These are phyloP conservation scores for Mycosarcoma maydis DNA, from an alignment of 1,284 basidiomycete species.

Conservation along the genomic window DNA sequence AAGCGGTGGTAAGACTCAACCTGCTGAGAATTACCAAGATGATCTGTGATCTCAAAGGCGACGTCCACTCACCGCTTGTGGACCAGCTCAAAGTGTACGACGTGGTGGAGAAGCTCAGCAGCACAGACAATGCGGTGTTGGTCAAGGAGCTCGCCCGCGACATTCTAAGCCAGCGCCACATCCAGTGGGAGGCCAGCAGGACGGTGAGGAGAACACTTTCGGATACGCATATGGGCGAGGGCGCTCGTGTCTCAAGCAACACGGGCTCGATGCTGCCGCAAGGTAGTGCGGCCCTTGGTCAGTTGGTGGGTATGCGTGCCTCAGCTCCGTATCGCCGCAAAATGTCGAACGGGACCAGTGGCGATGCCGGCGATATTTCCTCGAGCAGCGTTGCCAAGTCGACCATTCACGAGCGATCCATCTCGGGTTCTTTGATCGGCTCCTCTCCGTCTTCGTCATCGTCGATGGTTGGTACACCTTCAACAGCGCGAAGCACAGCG, in stretches of 20 bases:
- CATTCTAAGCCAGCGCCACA: conserved; percentile 41
- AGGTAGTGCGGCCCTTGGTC: conserved; percentile 13
- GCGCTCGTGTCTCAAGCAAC: conserved; percentile 15
- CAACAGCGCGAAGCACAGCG: conserved; percentile 24
- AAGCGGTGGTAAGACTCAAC: conserved; percentile 88
- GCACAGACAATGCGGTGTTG: conserved; percentile 68
- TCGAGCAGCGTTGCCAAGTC: conserved; percentile 26
- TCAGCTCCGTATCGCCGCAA: conserved; percentile 43
- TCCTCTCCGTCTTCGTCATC: conserved; percentile 21
- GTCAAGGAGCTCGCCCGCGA: conserved; percentile 71
- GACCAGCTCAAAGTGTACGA: conserved; percentile 53
- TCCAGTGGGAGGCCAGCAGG: conserved; percentile 16
- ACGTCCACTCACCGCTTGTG: conserved; percentile 64
- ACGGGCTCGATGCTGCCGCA: conserved; percentile 18
- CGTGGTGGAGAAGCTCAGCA: conserved; percentile 51
- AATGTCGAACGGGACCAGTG: conserved; percentile 32
- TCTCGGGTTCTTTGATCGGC: conserved; percentile 13
- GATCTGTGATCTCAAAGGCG: conserved; percentile 83
- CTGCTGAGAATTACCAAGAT: conserved; percentile 84
- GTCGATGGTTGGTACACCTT: conserved; percentile 10
- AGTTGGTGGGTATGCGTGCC: conserved; percentile 30
- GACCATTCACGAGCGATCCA: conserved; percentile 36
- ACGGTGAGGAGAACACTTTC: conserved; percentile 45
- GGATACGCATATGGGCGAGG: conserved; percentile 39
- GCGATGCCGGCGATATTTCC: conserved; percentile 16